Conservation (phyloP, 371 early-diverging fungal genomes). For the Lichtheimia ramosa region DNA sequence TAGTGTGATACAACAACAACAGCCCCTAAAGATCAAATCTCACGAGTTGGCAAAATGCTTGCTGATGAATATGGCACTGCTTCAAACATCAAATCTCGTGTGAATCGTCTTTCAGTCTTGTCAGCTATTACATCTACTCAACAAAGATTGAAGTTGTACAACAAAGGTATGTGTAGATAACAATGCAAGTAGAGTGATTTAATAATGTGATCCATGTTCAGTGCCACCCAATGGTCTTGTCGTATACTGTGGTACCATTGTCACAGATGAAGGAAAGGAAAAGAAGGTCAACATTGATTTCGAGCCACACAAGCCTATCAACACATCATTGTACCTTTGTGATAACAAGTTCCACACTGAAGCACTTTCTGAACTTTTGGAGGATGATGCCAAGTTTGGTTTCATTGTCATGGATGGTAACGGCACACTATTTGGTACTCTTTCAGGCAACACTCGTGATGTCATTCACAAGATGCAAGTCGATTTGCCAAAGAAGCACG, state of each 20-base stretch:
- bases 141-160: conserved; percentile 97
- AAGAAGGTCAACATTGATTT: conserved; percentile 97
- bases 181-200: too few species aligned
- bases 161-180: conserved; percentile 47
- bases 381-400: conserved; percentile 94
- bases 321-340: conserved; percentile 97
- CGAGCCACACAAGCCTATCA: conserved; percentile 98
- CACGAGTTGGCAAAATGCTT: conserved; percentile 92
- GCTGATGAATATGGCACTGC: conserved; percentile 99
- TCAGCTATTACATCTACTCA: conserved; percentile 99
- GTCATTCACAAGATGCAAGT: conserved; percentile 92
- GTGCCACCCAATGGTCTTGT: conserved; percentile 91
- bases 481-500: conserved; percentile 99
- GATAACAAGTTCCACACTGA: conserved; percentile 99
- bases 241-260: conserved; percentile 92
- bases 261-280: conserved; percentile 97
- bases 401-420: conserved; percentile 99
- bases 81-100: conserved; percentile 99
- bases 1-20: background rate
- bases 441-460: conserved; percentile 94
- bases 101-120: conserved; percentile 97
- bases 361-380: conserved; percentile 86
- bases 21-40: conserved; percentile 95
- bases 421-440: conserved; percentile 91
- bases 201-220: conserved; percentile 4